Evolutionary conservation across 2,329 filamentous ascomycete genomes (phyloP).

Genomic region (Madurella fahalii): DNA sequence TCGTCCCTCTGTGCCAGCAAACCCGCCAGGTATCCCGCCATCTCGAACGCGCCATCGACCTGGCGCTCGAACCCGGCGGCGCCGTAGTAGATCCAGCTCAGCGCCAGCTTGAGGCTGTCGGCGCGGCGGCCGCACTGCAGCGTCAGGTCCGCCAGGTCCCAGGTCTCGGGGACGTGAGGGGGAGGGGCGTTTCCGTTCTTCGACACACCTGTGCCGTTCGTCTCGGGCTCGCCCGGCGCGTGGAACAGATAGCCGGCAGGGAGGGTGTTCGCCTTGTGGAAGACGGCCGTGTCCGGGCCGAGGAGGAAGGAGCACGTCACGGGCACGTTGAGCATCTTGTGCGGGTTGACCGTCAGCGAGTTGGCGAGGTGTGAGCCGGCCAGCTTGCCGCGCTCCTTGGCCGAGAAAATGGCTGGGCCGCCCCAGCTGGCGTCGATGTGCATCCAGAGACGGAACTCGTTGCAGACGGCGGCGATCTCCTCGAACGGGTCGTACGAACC

Average conservation of each 20-base stretch:
- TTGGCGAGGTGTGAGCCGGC: slow-evolving; percentile 70
- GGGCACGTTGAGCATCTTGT: slow-evolving; percentile 95
- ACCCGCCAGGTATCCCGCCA: slow-evolving; percentile 64
- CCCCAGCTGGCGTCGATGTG: slow-evolving; percentile 94
- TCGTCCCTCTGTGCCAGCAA: slow-evolving; percentile 52
- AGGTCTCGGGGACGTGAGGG: slow-evolving; percentile 51
- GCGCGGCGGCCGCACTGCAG: slow-evolving; percentile 87
- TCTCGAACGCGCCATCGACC: slow-evolving; percentile 68
- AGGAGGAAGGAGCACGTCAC: slow-evolving; percentile 89
- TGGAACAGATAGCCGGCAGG: slow-evolving; percentile 86
- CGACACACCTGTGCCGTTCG: background rate
- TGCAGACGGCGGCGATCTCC: slow-evolving; percentile 25
- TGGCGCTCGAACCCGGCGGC: slow-evolving; percentile 64
- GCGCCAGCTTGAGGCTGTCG: slow-evolving; percentile 80
- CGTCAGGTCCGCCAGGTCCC: slow-evolving; percentile 88
- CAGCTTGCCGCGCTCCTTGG: slow-evolving; percentile 59
- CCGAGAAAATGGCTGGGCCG: slow-evolving; percentile 73
- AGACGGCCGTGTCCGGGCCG: slow-evolving; percentile 67
- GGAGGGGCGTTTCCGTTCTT: background rate
- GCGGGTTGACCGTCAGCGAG: slow-evolving; percentile 83
- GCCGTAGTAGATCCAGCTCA: slow-evolving; percentile 89
- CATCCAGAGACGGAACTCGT: slow-evolving; percentile 66
- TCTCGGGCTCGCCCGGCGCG: slow-evolving; percentile 36
- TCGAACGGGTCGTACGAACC: slow-evolving; percentile 57
- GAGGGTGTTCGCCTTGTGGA: slow-evolving; percentile 81